Conservation (phyloP, 805 yeast species). For the Wickerhamiella kazuoi region DNA sequence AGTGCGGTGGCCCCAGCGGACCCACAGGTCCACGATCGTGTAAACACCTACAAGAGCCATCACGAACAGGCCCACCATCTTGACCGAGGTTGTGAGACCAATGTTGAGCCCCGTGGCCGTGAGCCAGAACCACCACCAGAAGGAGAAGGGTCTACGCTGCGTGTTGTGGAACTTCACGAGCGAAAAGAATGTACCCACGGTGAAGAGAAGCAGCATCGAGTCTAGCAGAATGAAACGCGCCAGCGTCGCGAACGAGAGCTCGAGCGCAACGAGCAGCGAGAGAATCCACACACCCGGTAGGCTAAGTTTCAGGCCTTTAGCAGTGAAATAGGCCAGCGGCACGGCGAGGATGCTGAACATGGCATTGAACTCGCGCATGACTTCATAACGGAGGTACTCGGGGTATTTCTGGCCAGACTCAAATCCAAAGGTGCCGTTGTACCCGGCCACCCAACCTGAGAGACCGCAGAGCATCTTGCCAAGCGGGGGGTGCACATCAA, state of each 20-base stretch:
- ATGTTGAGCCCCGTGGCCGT: slow-evolving; percentile 65
- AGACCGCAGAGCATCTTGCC: slow-evolving; percentile 84
- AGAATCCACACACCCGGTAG: slow-evolving; percentile 35
- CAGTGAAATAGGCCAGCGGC: slow-evolving; percentile 65
- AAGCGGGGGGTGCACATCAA: slow-evolving; percentile 96
- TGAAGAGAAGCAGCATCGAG: slow-evolving; percentile 69
- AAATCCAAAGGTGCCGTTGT: slow-evolving; percentile 81
- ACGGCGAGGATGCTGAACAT: slow-evolving; percentile 55
- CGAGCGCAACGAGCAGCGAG: slow-evolving; percentile 59
- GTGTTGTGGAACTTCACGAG: slow-evolving; percentile 65
- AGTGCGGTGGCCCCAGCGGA: slow-evolving; percentile 47
- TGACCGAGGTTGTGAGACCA: slow-evolving; percentile 86
- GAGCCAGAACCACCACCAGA: slow-evolving; percentile 79
- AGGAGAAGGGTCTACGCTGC: slow-evolving; percentile 47
- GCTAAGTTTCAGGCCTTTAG: slow-evolving; percentile 70
- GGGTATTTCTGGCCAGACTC: slow-evolving; percentile 72
- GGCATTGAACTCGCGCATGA: slow-evolving; percentile 82
- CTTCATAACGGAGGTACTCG: slow-evolving; percentile 55
- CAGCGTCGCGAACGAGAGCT: slow-evolving; percentile 72
- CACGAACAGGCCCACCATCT: slow-evolving; percentile 90
- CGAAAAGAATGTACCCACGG: slow-evolving; percentile 61
- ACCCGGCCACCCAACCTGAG: slow-evolving; percentile 78
- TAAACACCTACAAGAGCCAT: slow-evolving; percentile 76
- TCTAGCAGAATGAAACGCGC: slow-evolving; percentile 83
- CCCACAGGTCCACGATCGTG: slow-evolving; percentile 75